A percentile compares a stretch with the other conserved stretches of the same genome.
phyloP scores from a whole-genome alignment of 1,284 basidiomycete species.

The Heterobasidion irregulare region DNA sequence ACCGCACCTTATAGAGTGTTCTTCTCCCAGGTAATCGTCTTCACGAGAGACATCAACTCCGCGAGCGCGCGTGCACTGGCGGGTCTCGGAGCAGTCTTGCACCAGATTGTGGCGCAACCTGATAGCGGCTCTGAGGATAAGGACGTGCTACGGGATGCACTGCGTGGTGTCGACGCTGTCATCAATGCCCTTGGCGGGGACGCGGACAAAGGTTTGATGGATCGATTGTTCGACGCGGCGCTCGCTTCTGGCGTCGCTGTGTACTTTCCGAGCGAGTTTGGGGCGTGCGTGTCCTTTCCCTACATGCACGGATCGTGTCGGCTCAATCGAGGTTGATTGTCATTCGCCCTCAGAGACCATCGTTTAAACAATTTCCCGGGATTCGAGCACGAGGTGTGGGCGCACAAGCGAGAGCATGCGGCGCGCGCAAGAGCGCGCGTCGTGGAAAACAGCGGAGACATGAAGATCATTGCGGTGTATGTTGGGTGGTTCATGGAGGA shows the following conservation, averaged over 20 bases:
- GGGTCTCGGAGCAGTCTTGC: constrained; percentile 16
- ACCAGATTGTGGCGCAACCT: not conserved
- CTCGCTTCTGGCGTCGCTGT: constrained; percentile 16
- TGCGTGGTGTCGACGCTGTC: constrained; percentile 18
- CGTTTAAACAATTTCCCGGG: constrained; percentile 19
- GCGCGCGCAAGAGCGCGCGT: constrained; percentile 11
- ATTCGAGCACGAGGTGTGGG: constrained; percentile 17
- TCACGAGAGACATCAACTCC: constrained; percentile 16
- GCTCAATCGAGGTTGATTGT: not conserved
- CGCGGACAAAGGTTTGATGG: constrained; percentile 8
- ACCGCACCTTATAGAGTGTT: constrained; percentile 12
- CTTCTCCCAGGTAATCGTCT: constrained; percentile 16
- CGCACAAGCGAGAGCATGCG: constrained; percentile 15
- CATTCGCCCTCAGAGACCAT: constrained; percentile 16
- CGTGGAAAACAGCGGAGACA: constrained; percentile 7
- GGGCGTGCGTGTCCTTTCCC: constrained; percentile 14
- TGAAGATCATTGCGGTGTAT: not conserved
- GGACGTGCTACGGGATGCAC: constrained; percentile 12
- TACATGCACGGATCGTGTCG: not conserved
- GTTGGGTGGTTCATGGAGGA: not conserved
- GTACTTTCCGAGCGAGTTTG: constrained; percentile 23
- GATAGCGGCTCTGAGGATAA: constrained; percentile 6
- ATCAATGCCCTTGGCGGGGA: constrained; percentile 13
- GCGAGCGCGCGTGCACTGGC: constrained; percentile 14
- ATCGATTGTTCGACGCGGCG: constrained; percentile 15